Evolutionary conservation across 2,329 filamentous ascomycete genomes (phyloP), one percentile per base, ranked within the genome.

Genomic region (Pseudogymnoascus sp.): DNA sequence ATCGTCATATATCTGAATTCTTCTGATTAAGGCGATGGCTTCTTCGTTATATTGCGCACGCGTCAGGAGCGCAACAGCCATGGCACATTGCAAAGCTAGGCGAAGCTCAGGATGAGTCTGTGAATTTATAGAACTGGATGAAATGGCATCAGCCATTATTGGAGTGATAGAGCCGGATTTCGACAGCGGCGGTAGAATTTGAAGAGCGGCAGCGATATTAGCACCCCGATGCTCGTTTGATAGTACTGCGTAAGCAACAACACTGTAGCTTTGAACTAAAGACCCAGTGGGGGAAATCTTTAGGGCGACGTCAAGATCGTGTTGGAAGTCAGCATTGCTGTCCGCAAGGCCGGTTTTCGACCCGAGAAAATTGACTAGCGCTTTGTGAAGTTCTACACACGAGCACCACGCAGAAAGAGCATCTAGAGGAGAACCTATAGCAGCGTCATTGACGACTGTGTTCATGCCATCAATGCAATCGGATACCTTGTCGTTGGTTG

Each of bases 341-440:
- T 75, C 73, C 63, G 75, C 74, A n/a, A 73, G 77, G 11, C 75
- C 74, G 3, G 75, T 73, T 16, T 78, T 77, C 13, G 78, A 77
- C 48, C 83, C 81, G 36, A 96, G 80, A 41, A 84, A 87, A n/a
- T 80, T 79, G 11, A 86, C 79, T 34, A 97, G 81, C 2, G 85
- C 86, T 65, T 84, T 82, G 70, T 92, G 90, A 43, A 96, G 78
- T 13, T 85, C 80, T 63, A 89, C 81, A 67, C 86, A 91, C 0
- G 93, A 96, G 79, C 88, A 95, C 93, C 93, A 97, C 2, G 93
- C 91, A 6, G 93, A 92, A 62, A 97, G 85, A 14, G 92, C 92
- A 75, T 98, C 93, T 68, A 97, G 84, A 0, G 93, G 91, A 21
- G 91, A 95, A 62, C 90, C 86, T 66, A 97, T 90, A 3, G 92